Base-by-base conservation (phyloP, 352 stramenopile genomes). In the Phytophthora quininea region DNA sequence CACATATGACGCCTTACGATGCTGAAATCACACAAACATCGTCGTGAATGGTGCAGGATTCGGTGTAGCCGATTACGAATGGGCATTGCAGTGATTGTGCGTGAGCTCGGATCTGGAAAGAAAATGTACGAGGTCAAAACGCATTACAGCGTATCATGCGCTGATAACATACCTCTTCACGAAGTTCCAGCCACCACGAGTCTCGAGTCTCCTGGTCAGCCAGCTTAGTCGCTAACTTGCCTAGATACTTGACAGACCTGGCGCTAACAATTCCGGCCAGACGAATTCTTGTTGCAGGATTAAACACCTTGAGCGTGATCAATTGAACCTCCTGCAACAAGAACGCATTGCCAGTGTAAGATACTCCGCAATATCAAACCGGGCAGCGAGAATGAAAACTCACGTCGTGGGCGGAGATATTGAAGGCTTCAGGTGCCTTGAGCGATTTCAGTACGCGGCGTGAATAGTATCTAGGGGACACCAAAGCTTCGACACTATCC, bases 21-120 rank as follows among this genome's bases (percentile, higher is more conserved):
- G 97, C 97, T 4, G 96, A 98, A 47, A 99, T 89, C n/a, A 99
- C 91, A 63, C 95, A 98, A 0, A 96, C 90, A 74, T 99, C 97
- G 54, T 99, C 96, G 63, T 99, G 90, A 73, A 99, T 99, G 0
- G 95, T 98, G 29, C 92, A 98, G 1, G 93, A 95, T 74, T 99
- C 97, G 1, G 85, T 90, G 68, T 99, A 99, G 12, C 97, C 97
- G 58, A 99, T 92, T 1, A 99, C 96, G 60, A 98, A 97, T 5
- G 84, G 91, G 58, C 97, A 99, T 64, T 98, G 97, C 6, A 99
- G 79, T 29, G 95, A 98, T 60, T 96, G 88, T 2, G 97, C 97
- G 78, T 99, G 97, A 30, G 95, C 95, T 67, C 95, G 83, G 47
- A 99, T 98, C 86, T 95, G 49, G 37, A 9, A 40, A 37, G 35